Base-by-base conservation (phyloP, 208 protist species). In the Porcisia hertigi region DNA sequence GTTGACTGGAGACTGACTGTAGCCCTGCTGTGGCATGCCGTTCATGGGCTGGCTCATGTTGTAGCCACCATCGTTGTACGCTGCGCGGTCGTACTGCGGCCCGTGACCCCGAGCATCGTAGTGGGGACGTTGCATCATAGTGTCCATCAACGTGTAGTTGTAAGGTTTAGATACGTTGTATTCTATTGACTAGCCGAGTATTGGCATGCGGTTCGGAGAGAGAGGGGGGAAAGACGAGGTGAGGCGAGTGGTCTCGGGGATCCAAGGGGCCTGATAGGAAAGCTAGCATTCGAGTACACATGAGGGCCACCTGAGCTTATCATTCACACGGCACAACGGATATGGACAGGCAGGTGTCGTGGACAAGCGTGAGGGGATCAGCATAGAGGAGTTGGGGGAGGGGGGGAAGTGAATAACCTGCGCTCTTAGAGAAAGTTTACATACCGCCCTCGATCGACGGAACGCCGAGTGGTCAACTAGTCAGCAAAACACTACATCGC, bases 1-100 rank as follows among this genome's bases (percentile, higher is more conserved):
- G 47, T 54, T 57, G 53, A 53, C 57, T 36, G 63, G 72, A 1
- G 69, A 60, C 60, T 79, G 80, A 55, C 69, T 75, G 77, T 86
- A 86, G 71, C 63, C 76, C 25, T 86, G 81, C 43, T 77, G 72
- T 53, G 54, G 81, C 66, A 71, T 80, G 62, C 41, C 74, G 36
- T 75, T 69, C 59, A 63, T 55, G 7, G 71, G 76, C 23, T 73
- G 76, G 53, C 54, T 71, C 77, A 79, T 82, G 77, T 75, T 77
- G 67, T 74, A 77, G 55, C 79, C 79, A 25, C 65, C 66, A 71
- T 69, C 63, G 64, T 77, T 77, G 79, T 86, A 86, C 20, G 81
- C 30, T 18, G 73, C 69, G 18, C 81, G 72, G 77, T 55, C 75
- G 76, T 86, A 86, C 65, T 81, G 81, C 45, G 71, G 69, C 9